These are phyloP conservation scores for Syzygium malaccense DNA, from an alignment of 441 rosid genomes.

Conservation along the genomic window DNA sequence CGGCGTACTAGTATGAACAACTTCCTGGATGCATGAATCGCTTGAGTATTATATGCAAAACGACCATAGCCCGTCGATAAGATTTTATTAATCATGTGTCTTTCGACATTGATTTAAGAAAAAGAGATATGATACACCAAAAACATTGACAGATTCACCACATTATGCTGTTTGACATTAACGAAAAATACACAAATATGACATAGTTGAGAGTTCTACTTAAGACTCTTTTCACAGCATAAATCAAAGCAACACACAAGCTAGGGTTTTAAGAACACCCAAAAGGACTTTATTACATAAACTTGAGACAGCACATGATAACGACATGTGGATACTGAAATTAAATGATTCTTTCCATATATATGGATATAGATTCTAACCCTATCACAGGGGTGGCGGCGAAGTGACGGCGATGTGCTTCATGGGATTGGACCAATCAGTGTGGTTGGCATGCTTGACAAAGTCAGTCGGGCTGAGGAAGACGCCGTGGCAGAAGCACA, in stretches of 20 bases:
- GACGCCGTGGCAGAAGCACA: slow-evolving; percentile 45
- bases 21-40: background rate
- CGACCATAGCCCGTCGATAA: background rate
- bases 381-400: background rate
- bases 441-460: slow-evolving; percentile 34
- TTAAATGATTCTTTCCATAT: background rate
- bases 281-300: background rate
- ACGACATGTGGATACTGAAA: background rate
- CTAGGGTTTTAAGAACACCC: background rate
- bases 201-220: background rate
- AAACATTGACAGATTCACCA: background rate
- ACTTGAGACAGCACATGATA: background rate
- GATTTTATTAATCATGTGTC: background rate
- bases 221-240: background rate
- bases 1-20: background rate
- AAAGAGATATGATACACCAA: background rate
- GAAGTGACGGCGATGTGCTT: slow-evolving; percentile 13
- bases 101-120: background rate
- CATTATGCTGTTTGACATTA: background rate
- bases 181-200: background rate
- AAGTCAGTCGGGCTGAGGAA: slow-evolving; percentile 39
- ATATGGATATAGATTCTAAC: background rate
- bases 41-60: background rate
- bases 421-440: slow-evolving; percentile 16
- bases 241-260: background rate